A percentile compares a stretch with the other conserved stretches of the same genome.
Evolutionary conservation across 2,329 filamentous ascomycete species (phyloP).

Genomic region (Paracorniculantispora psalliotae): DNA sequence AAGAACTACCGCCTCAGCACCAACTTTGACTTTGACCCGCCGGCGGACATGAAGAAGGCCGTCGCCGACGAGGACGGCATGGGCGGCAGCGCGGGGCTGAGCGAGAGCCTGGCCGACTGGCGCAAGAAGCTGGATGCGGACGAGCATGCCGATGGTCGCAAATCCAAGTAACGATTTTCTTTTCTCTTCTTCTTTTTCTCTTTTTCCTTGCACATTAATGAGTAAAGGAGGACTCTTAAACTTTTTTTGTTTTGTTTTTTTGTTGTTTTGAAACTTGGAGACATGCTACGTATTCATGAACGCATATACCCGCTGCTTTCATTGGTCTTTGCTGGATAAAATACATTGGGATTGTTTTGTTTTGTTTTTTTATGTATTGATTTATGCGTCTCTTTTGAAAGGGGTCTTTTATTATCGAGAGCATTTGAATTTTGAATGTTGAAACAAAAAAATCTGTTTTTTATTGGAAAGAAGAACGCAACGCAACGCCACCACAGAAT

Average conservation of each 20-base stretch:
- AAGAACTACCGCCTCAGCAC: slow-evolving; percentile 90
- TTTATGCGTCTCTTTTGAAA: slow-evolving; percentile 8
- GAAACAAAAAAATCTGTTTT: not conserved
- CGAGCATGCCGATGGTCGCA: slow-evolving; percentile 24
- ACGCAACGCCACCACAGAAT: too few species aligned
- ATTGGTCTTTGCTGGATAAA: slow-evolving; percentile 13
- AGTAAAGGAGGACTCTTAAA: slow-evolving; percentile 6
- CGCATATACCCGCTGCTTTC: slow-evolving; percentile 28
- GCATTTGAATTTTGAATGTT: slow-evolving; percentile 4
- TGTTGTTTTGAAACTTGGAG: not conserved
- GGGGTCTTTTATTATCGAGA: not conserved
- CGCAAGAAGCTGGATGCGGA: slow-evolving; percentile 65
- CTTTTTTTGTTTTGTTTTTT: slow-evolving; percentile 1
- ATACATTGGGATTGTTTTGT: slow-evolving; percentile 9
- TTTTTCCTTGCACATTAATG: slow-evolving; percentile 21
- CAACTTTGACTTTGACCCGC: slow-evolving; percentile 76
- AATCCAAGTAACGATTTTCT: slow-evolving; percentile 22
- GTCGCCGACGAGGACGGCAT: slow-evolving; percentile 38
- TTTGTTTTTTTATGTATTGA: slow-evolving; percentile 7
- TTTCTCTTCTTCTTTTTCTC: too few species aligned
- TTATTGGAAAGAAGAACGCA: slow-evolving; percentile 12
- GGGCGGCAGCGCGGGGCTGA: slow-evolving; percentile 47
- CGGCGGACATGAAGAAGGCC: slow-evolving; percentile 31
- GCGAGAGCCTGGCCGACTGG: slow-evolving; percentile 74
- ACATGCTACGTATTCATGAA: slow-evolving; percentile 26